Base-by-base conservation (phyloP, 805 yeast species). In the Diddensiella caesifluorescens region DNA sequence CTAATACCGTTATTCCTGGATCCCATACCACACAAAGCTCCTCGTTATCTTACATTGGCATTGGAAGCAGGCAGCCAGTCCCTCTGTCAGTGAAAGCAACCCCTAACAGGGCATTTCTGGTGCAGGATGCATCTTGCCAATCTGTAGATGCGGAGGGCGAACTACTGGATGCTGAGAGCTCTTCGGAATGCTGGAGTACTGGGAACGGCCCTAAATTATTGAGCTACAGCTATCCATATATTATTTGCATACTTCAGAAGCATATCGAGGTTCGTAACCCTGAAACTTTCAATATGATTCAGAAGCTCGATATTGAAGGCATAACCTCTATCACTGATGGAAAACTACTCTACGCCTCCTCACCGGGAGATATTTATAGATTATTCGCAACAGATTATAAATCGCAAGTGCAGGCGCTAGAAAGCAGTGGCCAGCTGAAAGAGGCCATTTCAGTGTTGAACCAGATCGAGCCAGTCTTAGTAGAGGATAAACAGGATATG, bases 391-490 rank as follows among this genome's bases (percentile, higher is more conserved):
- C 51, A 7, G 56, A 61, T 7, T 68, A 58, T 41, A 50, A 54
- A 20, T 48, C 44, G n/a, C 72, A 67, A 44, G 48, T 71, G 6
- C 47, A 53, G 5, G 53, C 55, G 16, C 54, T 71, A 21, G 60
- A 61, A 22, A 41, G 44, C 6, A 27, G 42, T 6, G 52, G 60
- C 15, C 57, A 58, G 26, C 60, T 65, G 28, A 65, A 61, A 22
- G 73, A 71, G 44, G 76, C 79, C 0, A 72, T 76, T 13, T 54
- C 61, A 9, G 49, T 77, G 15, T 55, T 71, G 4, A 49, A 54
- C 22, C 65, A 64, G 38, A 50, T 68, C 32, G 50, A 55, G 19
- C 50, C 53, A 19, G 52, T 47, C 0, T 50, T 57, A 6, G 52
- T 59, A 22, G 51, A 51, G 4, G 57, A 59, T 4, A 61, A 64